phyloP scores from a whole-genome alignment of 345 rosid genomes.

The Populus tremula region DNA sequence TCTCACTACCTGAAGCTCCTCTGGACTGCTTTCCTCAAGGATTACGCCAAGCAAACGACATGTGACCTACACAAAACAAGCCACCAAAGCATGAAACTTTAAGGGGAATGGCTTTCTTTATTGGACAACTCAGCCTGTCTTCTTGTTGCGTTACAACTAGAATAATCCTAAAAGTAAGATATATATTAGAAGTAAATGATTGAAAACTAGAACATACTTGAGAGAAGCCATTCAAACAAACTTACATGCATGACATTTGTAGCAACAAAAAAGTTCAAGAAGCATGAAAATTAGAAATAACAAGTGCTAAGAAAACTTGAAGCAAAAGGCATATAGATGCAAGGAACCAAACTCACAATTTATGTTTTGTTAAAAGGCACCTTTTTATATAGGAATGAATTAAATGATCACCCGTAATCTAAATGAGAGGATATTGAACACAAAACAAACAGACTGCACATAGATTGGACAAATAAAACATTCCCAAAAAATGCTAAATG shows the following conservation, averaged over 20 bases:
- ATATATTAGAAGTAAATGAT: not conserved
- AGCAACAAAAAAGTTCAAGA: not conserved
- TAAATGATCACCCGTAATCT: not conserved
- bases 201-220: not conserved
- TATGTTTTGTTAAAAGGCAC: not conserved
- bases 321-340: not conserved
- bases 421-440: not conserved
- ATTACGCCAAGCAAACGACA: conserved; percentile 88
- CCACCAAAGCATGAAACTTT: conserved; percentile 4
- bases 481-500: not conserved
- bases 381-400: not conserved
- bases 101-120: conserved; percentile 4
- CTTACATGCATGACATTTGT: not conserved
- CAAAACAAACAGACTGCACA: not conserved
- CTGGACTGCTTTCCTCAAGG: conserved; percentile 86
- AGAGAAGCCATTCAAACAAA: not conserved
- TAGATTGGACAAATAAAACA: not conserved
- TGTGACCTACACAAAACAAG: conserved; percentile 57
- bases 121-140: not conserved
- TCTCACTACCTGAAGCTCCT: conserved; percentile 67
- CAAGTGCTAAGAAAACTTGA: not conserved
- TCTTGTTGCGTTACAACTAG: not conserved
- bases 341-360: conserved; percentile 3
- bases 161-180: not conserved
- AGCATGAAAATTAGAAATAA: not conserved